Evolutionary conservation across 257 asterid genomes (phyloP), one percentile per base, ranked within the genome.

Genomic region (Salvia miltiorrhiza): DNA sequence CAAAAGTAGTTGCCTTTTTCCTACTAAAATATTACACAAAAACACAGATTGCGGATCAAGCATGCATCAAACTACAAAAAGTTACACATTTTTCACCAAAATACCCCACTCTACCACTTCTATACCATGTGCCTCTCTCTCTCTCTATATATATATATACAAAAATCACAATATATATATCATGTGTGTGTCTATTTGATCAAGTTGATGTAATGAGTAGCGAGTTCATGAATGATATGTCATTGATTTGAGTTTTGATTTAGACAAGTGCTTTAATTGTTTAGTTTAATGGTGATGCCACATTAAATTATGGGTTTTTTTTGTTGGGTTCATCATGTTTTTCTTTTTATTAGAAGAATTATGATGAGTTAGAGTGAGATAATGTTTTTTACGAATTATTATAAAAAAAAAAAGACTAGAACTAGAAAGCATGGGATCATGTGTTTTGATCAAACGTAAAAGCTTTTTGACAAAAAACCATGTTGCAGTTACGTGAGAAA

Each of bases 11-110:
- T 67, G 62, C 76, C 70, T 65, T 65, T 77, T 66, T 60, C 41
- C 3, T 60, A 45, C 49, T 35, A 63, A 64, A 78, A 60, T 60
- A 71, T 63, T 24, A 54, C 62, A 67, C 14, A 33, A 32, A 78
- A 14, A 69, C 76, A 68, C 53, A 67, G 65, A 72, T 78, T 75
- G 71, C 68, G 81, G 83, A 75, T 74, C 77, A 68, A 74, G 74
- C 72, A 55, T 70, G 82, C 69, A 71, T 62, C 52, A 57, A 10
- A 13, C 65, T 14, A 59, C 37, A 60, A 73, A 48, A 57, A 37
- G 73, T 67, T 33, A 65, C 7, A 32, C 16, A 48, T n/a, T 61
- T 55, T 74, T 63, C 50, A 71, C 69, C 64, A 59, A 57, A 26
- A 59, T 55, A 54, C 52, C 63, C 79, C 66, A 40, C 55, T 37